phyloP scores from a whole-genome alignment of 2,329 filamentous ascomycete genomes.

The Geosmithia morbida region DNA sequence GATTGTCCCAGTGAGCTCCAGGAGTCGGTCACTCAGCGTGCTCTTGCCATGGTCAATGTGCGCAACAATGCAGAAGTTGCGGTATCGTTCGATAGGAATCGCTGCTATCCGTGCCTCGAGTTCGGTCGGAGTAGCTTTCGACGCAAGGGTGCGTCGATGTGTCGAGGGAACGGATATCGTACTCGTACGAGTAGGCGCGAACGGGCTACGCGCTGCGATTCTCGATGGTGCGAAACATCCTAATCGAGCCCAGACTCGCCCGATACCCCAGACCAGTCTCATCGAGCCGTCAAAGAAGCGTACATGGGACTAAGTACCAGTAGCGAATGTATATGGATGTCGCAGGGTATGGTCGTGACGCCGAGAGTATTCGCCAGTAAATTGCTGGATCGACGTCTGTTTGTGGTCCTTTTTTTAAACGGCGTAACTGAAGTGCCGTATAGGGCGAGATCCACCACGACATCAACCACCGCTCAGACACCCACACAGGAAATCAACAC shows the following conservation, averaged over 20 bases:
- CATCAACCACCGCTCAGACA: not conserved
- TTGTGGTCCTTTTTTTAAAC: not conserved
- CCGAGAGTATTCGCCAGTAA: not conserved
- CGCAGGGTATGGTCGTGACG: not conserved
- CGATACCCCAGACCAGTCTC: conserved; percentile 20
- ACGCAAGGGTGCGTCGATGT: not conserved
- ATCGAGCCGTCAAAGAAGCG: conserved; percentile 11
- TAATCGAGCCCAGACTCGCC: conserved; percentile 20
- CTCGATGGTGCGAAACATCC: conserved; percentile 10
- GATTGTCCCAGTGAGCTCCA: conserved; percentile 92
- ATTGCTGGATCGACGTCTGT: not conserved
- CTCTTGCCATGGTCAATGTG: conserved; percentile 99
- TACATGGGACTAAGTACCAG: conserved; percentile 1
- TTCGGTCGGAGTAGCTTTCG: conserved; percentile 16
- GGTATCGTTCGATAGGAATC: conserved; percentile 65
- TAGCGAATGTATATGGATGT: not conserved
- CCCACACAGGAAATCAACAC: not conserved
- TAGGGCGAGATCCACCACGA: not conserved
- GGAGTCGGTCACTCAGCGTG: conserved; percentile 79
- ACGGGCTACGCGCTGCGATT: not conserved
- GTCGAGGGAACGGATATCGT: not conserved
- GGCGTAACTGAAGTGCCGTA: not conserved
- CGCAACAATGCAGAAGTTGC: conserved; percentile 97
- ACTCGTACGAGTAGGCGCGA: not conserved
- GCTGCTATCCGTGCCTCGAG: conserved; percentile 44